phyloP scores from a whole-genome alignment of 768 basidiomycete genomes.

The Kwoniella sp. region DNA sequence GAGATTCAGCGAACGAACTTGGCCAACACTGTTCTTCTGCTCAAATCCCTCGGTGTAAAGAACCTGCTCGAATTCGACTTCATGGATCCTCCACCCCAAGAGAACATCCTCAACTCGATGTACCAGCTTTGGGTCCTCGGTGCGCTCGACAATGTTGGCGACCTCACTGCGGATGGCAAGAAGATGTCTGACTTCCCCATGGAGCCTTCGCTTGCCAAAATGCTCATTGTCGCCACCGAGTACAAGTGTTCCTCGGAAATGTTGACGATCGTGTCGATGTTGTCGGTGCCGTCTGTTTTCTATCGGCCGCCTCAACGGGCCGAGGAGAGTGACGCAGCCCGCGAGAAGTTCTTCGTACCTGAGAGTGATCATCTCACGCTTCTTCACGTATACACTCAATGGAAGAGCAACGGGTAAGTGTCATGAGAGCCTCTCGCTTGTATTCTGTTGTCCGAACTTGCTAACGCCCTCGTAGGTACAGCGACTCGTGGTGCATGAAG shows the following conservation, averaged over 20 bases:
- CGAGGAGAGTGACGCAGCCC: slow-evolving; percentile 95
- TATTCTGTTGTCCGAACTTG: background rate
- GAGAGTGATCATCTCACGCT: slow-evolving; percentile 97
- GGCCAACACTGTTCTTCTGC: slow-evolving; percentile 89
- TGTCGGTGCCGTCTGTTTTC: slow-evolving; percentile 96
- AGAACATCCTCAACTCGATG: slow-evolving; percentile 98
- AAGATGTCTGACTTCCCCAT: slow-evolving; percentile 99
- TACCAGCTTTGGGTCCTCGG: slow-evolving; percentile 99
- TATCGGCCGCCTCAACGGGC: slow-evolving; percentile 95
- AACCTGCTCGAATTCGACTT: slow-evolving; percentile 98
- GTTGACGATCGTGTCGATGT: slow-evolving; percentile 98
- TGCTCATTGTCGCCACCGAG: slow-evolving; percentile 93
- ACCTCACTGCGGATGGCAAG: slow-evolving; percentile 84
- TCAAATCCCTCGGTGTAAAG: slow-evolving; percentile 96
- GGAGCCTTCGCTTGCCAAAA: slow-evolving; percentile 99
- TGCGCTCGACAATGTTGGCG: slow-evolving; percentile 95
- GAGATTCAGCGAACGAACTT: slow-evolving; percentile 98
- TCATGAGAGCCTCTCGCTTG: no score
- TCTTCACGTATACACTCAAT: slow-evolving; percentile 94
- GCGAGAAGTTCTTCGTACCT: slow-evolving; percentile 98
- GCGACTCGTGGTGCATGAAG: slow-evolving; percentile 90
- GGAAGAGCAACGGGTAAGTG: slow-evolving; percentile 90
- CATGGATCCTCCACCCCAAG: slow-evolving; percentile 99
- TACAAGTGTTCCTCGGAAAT: slow-evolving; percentile 92
- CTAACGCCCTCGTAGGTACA: slow-evolving; percentile 63